These are phyloP conservation scores for Incumbomyces lentus DNA, from an alignment of 2,329 filamentous ascomycete species.

Conservation along the genomic window DNA sequence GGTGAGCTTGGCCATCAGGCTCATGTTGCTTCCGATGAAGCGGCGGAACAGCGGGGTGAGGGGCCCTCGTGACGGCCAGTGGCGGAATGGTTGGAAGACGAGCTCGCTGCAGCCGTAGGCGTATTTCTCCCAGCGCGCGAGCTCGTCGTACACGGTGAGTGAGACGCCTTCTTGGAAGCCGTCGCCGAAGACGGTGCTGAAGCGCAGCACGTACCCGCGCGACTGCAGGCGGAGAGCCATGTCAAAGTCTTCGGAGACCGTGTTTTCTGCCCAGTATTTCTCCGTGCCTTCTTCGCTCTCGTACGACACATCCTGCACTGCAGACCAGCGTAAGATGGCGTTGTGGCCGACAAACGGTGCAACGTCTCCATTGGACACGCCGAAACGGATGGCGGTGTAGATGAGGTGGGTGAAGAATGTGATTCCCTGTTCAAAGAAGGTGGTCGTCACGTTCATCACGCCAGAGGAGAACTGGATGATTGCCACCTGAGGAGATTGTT, in stretches of 20 bases:
- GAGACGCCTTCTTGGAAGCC: conserved; percentile 74
- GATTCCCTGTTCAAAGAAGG: conserved; percentile 65
- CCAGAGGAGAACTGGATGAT: conserved; percentile 64
- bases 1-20: conserved; percentile 53
- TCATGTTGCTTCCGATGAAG: conserved; percentile 60
- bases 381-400: conserved; percentile 62
- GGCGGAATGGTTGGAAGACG: conserved; percentile 65
- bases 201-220: conserved; percentile 55
- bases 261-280: conserved; percentile 64
- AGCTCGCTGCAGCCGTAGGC: conserved; percentile 77
- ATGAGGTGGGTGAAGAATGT: conserved; percentile 72
- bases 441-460: conserved; percentile 65
- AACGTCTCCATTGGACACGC: conserved; percentile 60
- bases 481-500: conserved; percentile 56
- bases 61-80: conserved; percentile 57
- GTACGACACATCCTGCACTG: conserved; percentile 49
- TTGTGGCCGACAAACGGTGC: conserved; percentile 72
- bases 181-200: conserved; percentile 57
- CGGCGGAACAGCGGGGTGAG: conserved; percentile 68
- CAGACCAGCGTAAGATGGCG: conserved; percentile 61
- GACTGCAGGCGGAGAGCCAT: conserved; percentile 63
- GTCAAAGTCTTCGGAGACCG: conserved; percentile 70
- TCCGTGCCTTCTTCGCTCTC: conserved; percentile 45
- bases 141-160: conserved; percentile 72
- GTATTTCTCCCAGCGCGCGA: conserved; percentile 79